phyloP scores from a whole-genome alignment of 768 basidiomycete species.

The Mycena pura region DNA sequence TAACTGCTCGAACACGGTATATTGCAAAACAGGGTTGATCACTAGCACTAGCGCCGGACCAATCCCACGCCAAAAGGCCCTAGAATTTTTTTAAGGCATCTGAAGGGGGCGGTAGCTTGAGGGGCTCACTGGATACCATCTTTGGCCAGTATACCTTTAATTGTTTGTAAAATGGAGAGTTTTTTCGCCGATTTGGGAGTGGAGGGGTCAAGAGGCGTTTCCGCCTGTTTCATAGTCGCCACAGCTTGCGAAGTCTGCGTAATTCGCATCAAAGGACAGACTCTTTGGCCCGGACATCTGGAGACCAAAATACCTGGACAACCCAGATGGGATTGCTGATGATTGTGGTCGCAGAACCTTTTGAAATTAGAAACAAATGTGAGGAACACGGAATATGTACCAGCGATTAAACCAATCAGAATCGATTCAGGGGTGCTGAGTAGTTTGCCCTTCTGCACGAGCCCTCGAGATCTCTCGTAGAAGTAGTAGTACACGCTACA shows the following conservation, averaged over 20 bases:
- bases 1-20: constrained; percentile 94
- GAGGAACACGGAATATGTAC: constrained; percentile 41
- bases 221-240: constrained; percentile 50
- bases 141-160: constrained; percentile 70
- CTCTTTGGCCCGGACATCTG: too few relatives aligned
- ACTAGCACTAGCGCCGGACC: constrained; percentile 94
- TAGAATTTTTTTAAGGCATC: constrained; percentile 24
- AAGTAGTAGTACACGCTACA: constrained; percentile 91
- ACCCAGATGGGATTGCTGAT: constrained; percentile 98
- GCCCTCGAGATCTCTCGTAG: constrained; percentile 74
- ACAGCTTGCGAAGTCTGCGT: constrained; percentile 82
- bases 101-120: background rate
- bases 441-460: constrained; percentile 68
- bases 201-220: constrained; percentile 35
- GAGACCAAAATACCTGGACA: constrained; percentile 53
- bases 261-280: background rate
- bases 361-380: constrained; percentile 9
- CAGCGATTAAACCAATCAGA: constrained; percentile 85
- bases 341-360: constrained; percentile 88
- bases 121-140: constrained; percentile 62
- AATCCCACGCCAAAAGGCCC: constrained; percentile 92
- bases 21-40: constrained; percentile 90
- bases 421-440: constrained; percentile 90
- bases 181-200: constrained; percentile 48
- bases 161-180: constrained; percentile 69